Percentiles rank a stretch among this genome's conserved stretches.
Conservation (phyloP, 176 grass and related monocot species). For the barley (Hordeum vulgare) region DNA sequence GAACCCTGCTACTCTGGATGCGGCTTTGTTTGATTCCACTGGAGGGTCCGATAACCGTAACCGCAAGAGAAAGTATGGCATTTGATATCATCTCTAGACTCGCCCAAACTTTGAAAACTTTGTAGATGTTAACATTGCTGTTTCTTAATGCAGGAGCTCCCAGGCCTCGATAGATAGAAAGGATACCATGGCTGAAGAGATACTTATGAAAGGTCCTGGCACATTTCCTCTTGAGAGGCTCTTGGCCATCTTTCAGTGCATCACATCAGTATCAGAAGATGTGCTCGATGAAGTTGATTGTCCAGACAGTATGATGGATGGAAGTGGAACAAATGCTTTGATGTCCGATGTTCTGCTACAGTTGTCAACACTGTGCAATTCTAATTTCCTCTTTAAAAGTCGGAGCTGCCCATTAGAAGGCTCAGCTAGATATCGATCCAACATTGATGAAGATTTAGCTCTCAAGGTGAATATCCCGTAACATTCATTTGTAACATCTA, state of each 20-base stretch:
- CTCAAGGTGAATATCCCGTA: constrained; percentile 60
- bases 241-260: constrained; percentile 97
- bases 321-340: constrained; percentile 35
- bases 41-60: constrained; percentile 55
- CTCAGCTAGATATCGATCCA: constrained; percentile 71
- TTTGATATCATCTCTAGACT: not conserved
- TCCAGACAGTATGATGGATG: constrained; percentile 5
- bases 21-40: constrained; percentile 84
- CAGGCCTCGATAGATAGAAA: constrained; percentile 52
- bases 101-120: not conserved
- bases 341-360: constrained; percentile 93
- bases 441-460: constrained; percentile 88
- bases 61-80: constrained; percentile 75
- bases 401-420: constrained; percentile 83
- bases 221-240: constrained; percentile 92
- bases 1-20: constrained; percentile 90
- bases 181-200: constrained; percentile 64
- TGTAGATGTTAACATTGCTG: constrained; percentile 7
- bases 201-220: constrained; percentile 84
- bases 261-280: constrained; percentile 75
- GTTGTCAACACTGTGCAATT: constrained; percentile 93
- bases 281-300: constrained; percentile 40
- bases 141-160: constrained; percentile 51
- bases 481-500: not conserved
- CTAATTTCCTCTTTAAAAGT: constrained; percentile 85